Conservation (phyloP, 768 basidiomycete species). For the Phanerochaete carnosa region DNA sequence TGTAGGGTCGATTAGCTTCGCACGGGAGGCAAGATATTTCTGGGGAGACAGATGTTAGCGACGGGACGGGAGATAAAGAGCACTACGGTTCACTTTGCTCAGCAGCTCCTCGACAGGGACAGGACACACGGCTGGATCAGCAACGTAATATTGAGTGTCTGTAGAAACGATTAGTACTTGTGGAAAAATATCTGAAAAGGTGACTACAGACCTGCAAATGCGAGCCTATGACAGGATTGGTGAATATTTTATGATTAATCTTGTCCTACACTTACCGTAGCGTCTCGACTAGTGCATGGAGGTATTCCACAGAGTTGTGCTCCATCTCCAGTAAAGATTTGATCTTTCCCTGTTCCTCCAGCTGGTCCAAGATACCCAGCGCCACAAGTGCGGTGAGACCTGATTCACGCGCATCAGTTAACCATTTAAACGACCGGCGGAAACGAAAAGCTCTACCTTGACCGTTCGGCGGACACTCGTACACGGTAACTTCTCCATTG, state of each 20-base stretch:
- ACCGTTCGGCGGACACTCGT: conserved; percentile 49
- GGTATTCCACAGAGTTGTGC: conserved; percentile 87
- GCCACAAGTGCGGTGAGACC: conserved; percentile 92
- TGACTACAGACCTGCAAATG: conserved; percentile 6
- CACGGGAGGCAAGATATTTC: conserved; percentile 82
- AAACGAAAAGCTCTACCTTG: conserved; percentile 33
- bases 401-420: conserved; percentile 22
- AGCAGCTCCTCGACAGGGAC: conserved; percentile 81
- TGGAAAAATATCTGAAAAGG: background rate
- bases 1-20: conserved; percentile 70
- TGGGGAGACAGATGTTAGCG: conserved; percentile 27
- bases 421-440: background rate
- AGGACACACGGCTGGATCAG: conserved; percentile 78
- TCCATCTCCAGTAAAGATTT: conserved; percentile 74
- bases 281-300: conserved; percentile 85
- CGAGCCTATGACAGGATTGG: conserved; percentile 2
- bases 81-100: conserved; percentile 58
- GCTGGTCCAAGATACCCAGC: conserved; percentile 85
- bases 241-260: background rate
- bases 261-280: conserved; percentile 50
- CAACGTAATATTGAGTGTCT: conserved; percentile 90
- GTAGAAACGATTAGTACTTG: conserved; percentile 1
- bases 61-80: background rate
- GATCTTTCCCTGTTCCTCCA: conserved; percentile 72
- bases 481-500: conserved; percentile 79